phyloP scores from a whole-genome alignment of 352 stramenopile species.

The Phytophthora ramorum region DNA sequence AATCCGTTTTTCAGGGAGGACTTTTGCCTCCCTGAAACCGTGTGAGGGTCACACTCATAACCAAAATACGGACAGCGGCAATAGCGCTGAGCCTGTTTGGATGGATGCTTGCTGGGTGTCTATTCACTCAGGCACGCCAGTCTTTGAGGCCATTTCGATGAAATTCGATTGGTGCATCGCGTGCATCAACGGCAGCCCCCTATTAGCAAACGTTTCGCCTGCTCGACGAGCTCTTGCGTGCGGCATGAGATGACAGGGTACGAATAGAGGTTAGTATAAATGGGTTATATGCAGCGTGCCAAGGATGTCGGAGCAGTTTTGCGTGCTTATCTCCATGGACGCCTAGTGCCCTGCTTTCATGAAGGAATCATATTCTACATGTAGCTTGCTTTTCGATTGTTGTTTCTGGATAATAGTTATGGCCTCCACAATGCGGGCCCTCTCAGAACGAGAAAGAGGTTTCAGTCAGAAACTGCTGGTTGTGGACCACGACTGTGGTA shows the following conservation, averaged over 20 bases:
- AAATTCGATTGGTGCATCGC: conserved; percentile 14
- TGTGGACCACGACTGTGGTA: not conserved
- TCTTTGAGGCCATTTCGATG: conserved; percentile 17
- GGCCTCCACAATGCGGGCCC: not conserved
- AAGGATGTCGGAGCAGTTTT: not conserved
- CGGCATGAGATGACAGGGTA: conserved; percentile 20
- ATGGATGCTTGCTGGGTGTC: not conserved
- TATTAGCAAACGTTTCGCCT: conserved; percentile 10
- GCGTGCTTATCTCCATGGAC: not conserved
- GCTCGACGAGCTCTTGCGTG: conserved; percentile 16
- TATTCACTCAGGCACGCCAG: conserved; percentile 13
- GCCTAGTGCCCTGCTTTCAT: not conserved
- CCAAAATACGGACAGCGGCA: too few species aligned
- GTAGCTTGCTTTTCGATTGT: too few species aligned
- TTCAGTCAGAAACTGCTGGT: conserved; percentile 1
- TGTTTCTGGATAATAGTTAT: not conserved
- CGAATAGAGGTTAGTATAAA: not conserved
- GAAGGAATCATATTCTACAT: not conserved
- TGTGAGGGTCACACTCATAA: too few species aligned
- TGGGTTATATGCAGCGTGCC: not conserved
- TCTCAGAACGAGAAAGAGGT: not conserved
- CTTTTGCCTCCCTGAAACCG: too few species aligned
- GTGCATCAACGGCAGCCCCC: conserved; percentile 1
- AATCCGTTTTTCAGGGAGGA: too few species aligned
- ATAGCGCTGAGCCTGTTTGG: too few species aligned